Base-by-base conservation (phyloP, 352 stramenopile genomes). In the Plasmopara viticola region DNA sequence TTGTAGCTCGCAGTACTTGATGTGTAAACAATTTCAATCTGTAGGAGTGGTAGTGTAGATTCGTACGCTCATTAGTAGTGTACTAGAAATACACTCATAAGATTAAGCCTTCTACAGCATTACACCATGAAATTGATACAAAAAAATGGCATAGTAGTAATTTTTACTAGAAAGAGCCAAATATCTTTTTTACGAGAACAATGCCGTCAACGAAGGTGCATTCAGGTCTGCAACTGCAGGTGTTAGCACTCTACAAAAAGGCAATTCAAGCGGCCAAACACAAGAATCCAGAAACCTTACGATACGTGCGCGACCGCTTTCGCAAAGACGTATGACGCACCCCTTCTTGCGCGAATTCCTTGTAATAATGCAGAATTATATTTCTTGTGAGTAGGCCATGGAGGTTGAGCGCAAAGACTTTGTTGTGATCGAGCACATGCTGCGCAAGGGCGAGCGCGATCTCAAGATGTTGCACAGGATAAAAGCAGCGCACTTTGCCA, bases 381-480 rank as follows among this genome's bases (percentile, higher is more conserved):
- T 17, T 31, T 40, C 2, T 39, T 18, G 1, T 31, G 39, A 7
- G 14, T 33, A 91, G 74, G 83, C 66, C 13, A 39, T 42, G 0
- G 72, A 72, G 4, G 78, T 91, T 20, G 64, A 74, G 7, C 74
- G 80, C 34, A 86, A 73, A 56, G 75, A 91, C 63, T 94, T 94
- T 59, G 62, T 69, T 8, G 64, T 87, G 55, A 91, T 94, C 51
- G 83, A 94, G 71, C 78, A 91, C 43, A 70, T 94, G 66, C 59
- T 94, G 52, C 83, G 83, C 62, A 94, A 94, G 46, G 83, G 83
- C 3, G 72, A 94, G 55, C 77, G 81, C 14, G 80, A 94, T 47
- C 60, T 94, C 37, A 89, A 91, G 69, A 83, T 89, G 71, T 66
- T 91, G 38, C 60, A 76, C 47, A 60, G 53, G 33, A 84, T 87